Percentiles rank a stretch among this genome's conserved stretches.
Conservation (phyloP, 352 stramenopile species). For the Aphanomyces cochlioides region DNA sequence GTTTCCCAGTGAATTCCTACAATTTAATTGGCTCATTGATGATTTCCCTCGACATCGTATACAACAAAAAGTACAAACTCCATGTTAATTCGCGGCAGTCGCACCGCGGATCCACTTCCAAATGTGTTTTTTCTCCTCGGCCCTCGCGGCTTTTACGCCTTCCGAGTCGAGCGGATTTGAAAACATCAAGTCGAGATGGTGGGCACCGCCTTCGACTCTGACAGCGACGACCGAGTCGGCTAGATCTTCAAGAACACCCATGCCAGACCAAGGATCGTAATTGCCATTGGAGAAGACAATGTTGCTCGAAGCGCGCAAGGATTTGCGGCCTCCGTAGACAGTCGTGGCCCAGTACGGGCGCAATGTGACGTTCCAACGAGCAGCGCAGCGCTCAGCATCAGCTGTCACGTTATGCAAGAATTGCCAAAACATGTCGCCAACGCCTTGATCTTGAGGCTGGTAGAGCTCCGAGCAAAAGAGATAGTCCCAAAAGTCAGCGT, state of each 20-base stretch:
- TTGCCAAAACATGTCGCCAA: slow-evolving; percentile 42
- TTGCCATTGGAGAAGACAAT: slow-evolving; percentile 69
- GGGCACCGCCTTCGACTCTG: slow-evolving; percentile 41
- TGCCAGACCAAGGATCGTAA: slow-evolving; percentile 58
- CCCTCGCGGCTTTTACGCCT: slow-evolving; percentile 38
- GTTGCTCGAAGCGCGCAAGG: slow-evolving; percentile 44
- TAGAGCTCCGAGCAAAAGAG: slow-evolving; percentile 51
- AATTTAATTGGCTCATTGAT: background rate
- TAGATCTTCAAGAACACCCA: slow-evolving; percentile 42
- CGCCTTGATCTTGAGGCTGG: slow-evolving; percentile 45
- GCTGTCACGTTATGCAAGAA: slow-evolving; percentile 35
- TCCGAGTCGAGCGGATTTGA: slow-evolving; percentile 45
- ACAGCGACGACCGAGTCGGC: slow-evolving; percentile 44
- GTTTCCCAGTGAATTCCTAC: background rate
- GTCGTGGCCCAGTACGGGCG: slow-evolving; percentile 45
- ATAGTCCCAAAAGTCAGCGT: slow-evolving; percentile 52
- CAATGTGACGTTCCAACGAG: slow-evolving; percentile 44
- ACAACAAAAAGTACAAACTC: background rate
- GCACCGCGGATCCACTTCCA: slow-evolving; percentile 46
- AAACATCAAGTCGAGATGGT: slow-evolving; percentile 63
- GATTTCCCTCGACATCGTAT: background rate
- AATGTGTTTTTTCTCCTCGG: slow-evolving; percentile 44
- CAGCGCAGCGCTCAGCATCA: slow-evolving; percentile 36
- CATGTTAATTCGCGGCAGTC: background rate
- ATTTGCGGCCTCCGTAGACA: slow-evolving; percentile 52